These are phyloP conservation scores for Dipodascus albidus DNA, from an alignment of 805 yeast genomes.

Conservation along the genomic window DNA sequence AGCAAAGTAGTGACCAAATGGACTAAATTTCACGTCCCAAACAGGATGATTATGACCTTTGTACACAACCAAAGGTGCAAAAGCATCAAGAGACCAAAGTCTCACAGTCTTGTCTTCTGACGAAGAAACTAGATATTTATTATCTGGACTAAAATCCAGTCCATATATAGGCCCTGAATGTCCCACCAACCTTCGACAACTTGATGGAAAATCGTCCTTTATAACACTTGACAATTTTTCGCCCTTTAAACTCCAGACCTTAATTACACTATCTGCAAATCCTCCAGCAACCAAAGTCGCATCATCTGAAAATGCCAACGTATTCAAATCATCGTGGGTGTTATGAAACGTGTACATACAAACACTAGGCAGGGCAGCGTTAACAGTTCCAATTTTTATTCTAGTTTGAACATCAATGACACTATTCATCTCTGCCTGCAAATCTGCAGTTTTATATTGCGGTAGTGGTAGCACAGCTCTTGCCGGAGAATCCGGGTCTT, in stretches of 20 bases:
- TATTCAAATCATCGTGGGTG: conserved; percentile 80
- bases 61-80: conserved; percentile 80
- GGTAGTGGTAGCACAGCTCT: conserved; percentile 79
- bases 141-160: conserved; percentile 82
- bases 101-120: conserved; percentile 90
- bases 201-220: conserved; percentile 20
- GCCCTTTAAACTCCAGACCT: conserved; percentile 90
- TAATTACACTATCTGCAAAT: conserved; percentile 82
- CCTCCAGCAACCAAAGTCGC: conserved; percentile 86
- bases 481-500: conserved; percentile 51
- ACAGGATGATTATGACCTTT: conserved; percentile 94
- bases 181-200: conserved; percentile 54
- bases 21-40: conserved; percentile 94
- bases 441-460: conserved; percentile 63
- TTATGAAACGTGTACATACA: conserved; percentile 98
- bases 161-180: conserved; percentile 95
- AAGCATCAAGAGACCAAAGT: conserved; percentile 90
- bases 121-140: conserved; percentile 62
- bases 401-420: conserved; percentile 76
- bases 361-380: conserved; percentile 81
- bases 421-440: conserved; percentile 63
- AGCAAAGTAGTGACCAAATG: conserved; percentile 95
- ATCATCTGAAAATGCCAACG: conserved; percentile 78
- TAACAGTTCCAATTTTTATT: conserved; percentile 51
- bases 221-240: conserved; percentile 46